A percentile compares a stretch with the other conserved stretches of the same genome.
These are phyloP conservation scores for Imleria badia DNA, from an alignment of 768 basidiomycete genomes.

Conservation along the genomic window DNA sequence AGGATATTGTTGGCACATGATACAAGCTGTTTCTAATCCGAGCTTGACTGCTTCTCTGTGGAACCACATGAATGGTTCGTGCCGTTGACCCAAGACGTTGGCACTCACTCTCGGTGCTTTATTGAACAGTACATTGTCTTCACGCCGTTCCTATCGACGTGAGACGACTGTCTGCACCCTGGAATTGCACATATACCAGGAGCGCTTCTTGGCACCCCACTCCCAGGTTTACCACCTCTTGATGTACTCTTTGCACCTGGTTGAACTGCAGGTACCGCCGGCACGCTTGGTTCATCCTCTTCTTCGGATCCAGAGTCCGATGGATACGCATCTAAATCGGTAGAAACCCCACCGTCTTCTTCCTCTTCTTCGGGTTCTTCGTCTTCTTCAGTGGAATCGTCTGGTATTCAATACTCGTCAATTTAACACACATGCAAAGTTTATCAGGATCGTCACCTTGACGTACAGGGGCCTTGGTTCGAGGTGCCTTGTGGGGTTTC, in stretches of 20 bases:
- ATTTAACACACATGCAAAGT: constrained; percentile 8
- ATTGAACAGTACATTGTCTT: constrained; percentile 57
- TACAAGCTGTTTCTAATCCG: constrained; percentile 54
- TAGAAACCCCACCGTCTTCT: constrained; percentile 18
- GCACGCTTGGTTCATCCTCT: constrained; percentile 20
- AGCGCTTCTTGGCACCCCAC: background rate
- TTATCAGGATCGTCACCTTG: constrained; percentile 23
- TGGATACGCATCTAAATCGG: constrained; percentile 34
- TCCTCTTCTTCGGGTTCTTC: constrained; percentile 27
- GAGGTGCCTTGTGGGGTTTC: constrained; percentile 19
- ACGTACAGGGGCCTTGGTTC: constrained; percentile 5
- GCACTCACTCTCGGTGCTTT: constrained; percentile 63
- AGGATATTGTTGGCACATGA: constrained; percentile 62
- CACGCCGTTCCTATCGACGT: constrained; percentile 52
- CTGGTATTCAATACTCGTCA: constrained; percentile 15
- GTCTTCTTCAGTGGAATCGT: constrained; percentile 26
- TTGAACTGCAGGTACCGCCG: constrained; percentile 9
- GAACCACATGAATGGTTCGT: constrained; percentile 9
- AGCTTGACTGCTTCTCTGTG: constrained; percentile 56
- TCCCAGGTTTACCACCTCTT: constrained; percentile 13
- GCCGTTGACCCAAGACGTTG: background rate
- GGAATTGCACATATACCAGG: constrained; percentile 53
- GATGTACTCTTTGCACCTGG: constrained; percentile 3
- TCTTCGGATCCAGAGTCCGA: constrained; percentile 28
- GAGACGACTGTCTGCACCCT: constrained; percentile 55